Evolutionary conservation across 306 rosid species (phyloP).

Genomic region (Corylus avellana): DNA sequence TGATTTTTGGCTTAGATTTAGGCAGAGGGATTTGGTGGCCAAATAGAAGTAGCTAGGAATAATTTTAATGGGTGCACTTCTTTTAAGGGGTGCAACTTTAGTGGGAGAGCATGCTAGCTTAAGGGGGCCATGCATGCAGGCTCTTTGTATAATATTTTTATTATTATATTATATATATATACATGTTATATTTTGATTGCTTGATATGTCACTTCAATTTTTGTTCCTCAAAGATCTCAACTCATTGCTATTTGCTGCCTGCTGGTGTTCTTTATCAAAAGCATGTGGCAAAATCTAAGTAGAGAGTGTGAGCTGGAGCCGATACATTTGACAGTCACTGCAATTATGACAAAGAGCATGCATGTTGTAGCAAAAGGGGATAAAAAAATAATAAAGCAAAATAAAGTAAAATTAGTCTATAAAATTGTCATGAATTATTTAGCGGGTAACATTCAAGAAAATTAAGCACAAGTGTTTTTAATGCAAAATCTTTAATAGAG

Average conservation of each 20-base stretch:
- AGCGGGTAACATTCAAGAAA: too few relatives aligned
- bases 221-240: not conserved
- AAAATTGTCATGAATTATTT: too few relatives aligned
- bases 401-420: too few relatives aligned
- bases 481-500: too few relatives aligned
- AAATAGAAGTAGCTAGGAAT: constrained; percentile 32
- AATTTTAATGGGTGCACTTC: constrained; percentile 31
- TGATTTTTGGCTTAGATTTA: constrained; percentile 19
- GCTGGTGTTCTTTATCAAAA: not conserved
- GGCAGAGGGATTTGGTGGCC: constrained; percentile 30
- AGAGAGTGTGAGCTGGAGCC: too few relatives aligned
- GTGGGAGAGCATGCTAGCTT: constrained; percentile 19
- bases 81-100: constrained; percentile 18
- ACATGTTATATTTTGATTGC: constrained; percentile 23
- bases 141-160: constrained; percentile 26
- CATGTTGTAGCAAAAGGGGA: too few relatives aligned
- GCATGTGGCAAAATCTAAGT: not conserved
- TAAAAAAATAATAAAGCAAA: too few relatives aligned
- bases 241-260: not conserved
- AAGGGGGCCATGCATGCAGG: constrained; percentile 12
- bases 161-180: constrained; percentile 11
- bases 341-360: too few relatives aligned
- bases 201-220: not conserved
- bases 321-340: too few relatives aligned
- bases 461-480: too few relatives aligned